Conservation (phyloP, 73 alveolate species). For the Paramecium sonneborni region DNA sequence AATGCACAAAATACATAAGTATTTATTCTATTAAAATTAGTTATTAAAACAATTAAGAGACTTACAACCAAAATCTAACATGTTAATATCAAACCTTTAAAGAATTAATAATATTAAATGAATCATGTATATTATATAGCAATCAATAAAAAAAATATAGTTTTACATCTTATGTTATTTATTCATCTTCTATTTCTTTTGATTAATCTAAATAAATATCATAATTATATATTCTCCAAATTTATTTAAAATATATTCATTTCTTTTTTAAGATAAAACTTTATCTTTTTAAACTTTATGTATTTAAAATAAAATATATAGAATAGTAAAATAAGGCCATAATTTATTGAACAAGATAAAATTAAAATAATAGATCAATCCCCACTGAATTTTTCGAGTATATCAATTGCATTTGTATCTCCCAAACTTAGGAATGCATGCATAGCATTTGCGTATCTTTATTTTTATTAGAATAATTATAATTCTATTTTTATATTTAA, state of each 20-base stretch:
- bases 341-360: background rate
- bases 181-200: background rate
- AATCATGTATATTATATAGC: background rate
- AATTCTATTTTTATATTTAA: background rate
- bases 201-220: no score
- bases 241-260: no score
- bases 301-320: no score
- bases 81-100: background rate
- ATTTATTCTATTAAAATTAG: background rate
- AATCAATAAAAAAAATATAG: background rate
- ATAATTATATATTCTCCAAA: no score
- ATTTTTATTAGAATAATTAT: background rate
- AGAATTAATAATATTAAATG: background rate
- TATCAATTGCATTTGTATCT: constrained; percentile 18
- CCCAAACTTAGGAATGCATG: constrained; percentile 5
- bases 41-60: constrained; percentile 10
- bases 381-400: constrained; percentile 10
- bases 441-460: constrained; percentile 14
- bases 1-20: background rate
- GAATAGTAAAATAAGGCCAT: background rate
- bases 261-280: no score
- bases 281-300: no score
- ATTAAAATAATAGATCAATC: background rate
- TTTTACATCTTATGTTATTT: background rate
- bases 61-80: background rate